phyloP scores from a whole-genome alignment of 371 early-diverging fungal genomes.

The Lichtheimia ramosa region DNA sequence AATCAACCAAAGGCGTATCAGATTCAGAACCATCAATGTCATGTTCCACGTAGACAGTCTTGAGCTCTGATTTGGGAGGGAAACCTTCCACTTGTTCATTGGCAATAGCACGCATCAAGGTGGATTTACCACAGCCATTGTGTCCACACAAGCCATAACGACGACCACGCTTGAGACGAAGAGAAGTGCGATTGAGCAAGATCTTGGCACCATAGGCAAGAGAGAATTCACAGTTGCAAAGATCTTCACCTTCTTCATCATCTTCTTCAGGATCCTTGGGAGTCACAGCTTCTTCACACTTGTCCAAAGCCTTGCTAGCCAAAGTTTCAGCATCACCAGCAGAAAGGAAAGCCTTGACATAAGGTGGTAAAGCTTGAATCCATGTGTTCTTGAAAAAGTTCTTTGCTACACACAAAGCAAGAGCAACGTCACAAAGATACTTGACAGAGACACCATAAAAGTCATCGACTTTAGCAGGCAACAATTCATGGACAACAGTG shows the following conservation, averaged over 20 bases:
- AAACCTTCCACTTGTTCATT: conserved; percentile 77
- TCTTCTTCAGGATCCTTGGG: conserved; percentile 47
- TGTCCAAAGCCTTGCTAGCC: conserved; percentile 26
- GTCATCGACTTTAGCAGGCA: conserved; percentile 33
- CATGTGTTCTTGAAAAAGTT: conserved; percentile 41
- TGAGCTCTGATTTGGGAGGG: conserved; percentile 68
- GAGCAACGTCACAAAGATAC: conserved; percentile 47
- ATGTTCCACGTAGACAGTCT: conserved; percentile 77
- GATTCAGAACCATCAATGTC: conserved; percentile 75
- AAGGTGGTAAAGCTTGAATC: conserved; percentile 46
- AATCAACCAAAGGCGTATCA: conserved; percentile 72
- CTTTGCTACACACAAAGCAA: conserved; percentile 36
- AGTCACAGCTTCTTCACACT: conserved; percentile 47
- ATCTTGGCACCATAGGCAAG: conserved; percentile 85
- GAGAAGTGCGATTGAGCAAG: conserved; percentile 72
- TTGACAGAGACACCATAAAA: conserved; percentile 28
- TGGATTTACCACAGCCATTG: conserved; percentile 90
- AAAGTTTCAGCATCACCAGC: conserved; percentile 33
- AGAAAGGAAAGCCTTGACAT: conserved; percentile 50
- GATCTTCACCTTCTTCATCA: conserved; percentile 70
- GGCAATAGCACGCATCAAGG: conserved; percentile 83
- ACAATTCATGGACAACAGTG: conserved; percentile 33
- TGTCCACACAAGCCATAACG: conserved; percentile 84
- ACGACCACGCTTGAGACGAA: conserved; percentile 76
- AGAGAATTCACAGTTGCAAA: conserved; percentile 80